phyloP scores from a whole-genome alignment of 495 filamentous ascomycete species.

The Pseudomonodictys pantanalensis region DNA sequence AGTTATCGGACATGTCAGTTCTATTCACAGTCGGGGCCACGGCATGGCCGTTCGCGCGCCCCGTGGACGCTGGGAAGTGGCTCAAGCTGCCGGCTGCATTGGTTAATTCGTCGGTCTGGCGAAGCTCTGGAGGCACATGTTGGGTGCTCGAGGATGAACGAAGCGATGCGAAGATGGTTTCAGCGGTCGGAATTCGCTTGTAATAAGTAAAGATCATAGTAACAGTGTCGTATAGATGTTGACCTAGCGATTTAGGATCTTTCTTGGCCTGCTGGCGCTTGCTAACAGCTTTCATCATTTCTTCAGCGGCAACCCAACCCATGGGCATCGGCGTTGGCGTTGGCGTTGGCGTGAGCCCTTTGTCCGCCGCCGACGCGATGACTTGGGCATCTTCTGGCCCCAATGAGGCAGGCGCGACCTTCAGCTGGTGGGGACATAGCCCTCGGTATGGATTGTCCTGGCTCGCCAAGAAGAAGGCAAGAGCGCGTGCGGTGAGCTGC shows the following conservation, averaged over 20 bases:
- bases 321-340: neutral
- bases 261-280: conserved; percentile 25
- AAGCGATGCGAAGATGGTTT: conserved; percentile 11
- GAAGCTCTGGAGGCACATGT: too few species aligned
- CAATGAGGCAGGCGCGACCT: conserved; percentile 14
- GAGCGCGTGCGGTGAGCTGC: conserved; percentile 65
- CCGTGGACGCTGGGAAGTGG: too few species aligned
- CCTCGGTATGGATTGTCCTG: conserved; percentile 72
- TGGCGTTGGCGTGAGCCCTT: neutral
- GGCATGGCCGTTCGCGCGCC: conserved; percentile 6
- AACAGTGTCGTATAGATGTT: conserved; percentile 29
- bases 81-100: too few species aligned
- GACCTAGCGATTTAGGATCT: conserved; percentile 26
- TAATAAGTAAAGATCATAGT: conserved; percentile 29
- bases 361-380: neutral
- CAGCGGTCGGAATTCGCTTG: conserved; percentile 19
- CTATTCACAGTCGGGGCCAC: conserved; percentile 5
- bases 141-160: too few species aligned
- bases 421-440: conserved; percentile 59
- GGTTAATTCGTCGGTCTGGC: too few species aligned
- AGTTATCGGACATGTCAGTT: neutral
- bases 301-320: neutral
- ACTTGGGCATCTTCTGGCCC: conserved; percentile 8
- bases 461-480: conserved; percentile 75
- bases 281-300: neutral